A percentile compares a stretch with the other conserved stretches of the same genome.
phyloP scores from a whole-genome alignment of 805 yeast species.

The Wickerhamomyces canadensis region DNA sequence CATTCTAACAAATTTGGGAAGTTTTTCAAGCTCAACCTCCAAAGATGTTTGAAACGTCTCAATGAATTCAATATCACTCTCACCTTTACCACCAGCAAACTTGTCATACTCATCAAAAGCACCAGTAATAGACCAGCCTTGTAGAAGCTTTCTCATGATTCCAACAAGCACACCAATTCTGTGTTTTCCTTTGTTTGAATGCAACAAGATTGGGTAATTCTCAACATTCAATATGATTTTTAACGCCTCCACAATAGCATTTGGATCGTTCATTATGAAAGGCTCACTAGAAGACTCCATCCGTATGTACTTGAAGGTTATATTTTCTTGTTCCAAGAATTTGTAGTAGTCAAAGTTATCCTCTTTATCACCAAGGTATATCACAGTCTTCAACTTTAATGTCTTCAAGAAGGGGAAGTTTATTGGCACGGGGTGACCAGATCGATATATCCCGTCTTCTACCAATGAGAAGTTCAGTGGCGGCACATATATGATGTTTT shows the following conservation, averaged over 20 bases:
- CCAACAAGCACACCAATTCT: slow-evolving; percentile 94
- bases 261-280: slow-evolving; percentile 52
- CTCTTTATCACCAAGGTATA: slow-evolving; percentile 75
- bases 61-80: slow-evolving; percentile 83
- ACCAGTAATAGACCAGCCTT: slow-evolving; percentile 92
- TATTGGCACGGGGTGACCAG: slow-evolving; percentile 89
- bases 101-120: slow-evolving; percentile 90
- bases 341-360: slow-evolving; percentile 58
- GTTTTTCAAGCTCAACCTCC: slow-evolving; percentile 37
- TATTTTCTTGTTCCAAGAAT: slow-evolving; percentile 56
- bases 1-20: slow-evolving; percentile 58
- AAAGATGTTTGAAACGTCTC: slow-evolving; percentile 72
- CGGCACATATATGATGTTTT: slow-evolving; percentile 52
- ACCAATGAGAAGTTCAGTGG: slow-evolving; percentile 89
- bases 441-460: slow-evolving; percentile 79
- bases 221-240: slow-evolving; percentile 51
- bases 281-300: slow-evolving; percentile 78
- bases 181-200: slow-evolving; percentile 95
- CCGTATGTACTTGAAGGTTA: slow-evolving; percentile 51
- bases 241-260: slow-evolving; percentile 51
- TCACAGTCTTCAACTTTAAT: slow-evolving; percentile 68
- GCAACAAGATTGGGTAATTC: slow-evolving; percentile 84
- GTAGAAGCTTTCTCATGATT: slow-evolving; percentile 73
- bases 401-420: slow-evolving; percentile 76
- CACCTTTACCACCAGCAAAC: slow-evolving; percentile 92